These are phyloP conservation scores for Mucuna pruriens DNA, from an alignment of 306 rosid genomes.

Conservation along the genomic window DNA sequence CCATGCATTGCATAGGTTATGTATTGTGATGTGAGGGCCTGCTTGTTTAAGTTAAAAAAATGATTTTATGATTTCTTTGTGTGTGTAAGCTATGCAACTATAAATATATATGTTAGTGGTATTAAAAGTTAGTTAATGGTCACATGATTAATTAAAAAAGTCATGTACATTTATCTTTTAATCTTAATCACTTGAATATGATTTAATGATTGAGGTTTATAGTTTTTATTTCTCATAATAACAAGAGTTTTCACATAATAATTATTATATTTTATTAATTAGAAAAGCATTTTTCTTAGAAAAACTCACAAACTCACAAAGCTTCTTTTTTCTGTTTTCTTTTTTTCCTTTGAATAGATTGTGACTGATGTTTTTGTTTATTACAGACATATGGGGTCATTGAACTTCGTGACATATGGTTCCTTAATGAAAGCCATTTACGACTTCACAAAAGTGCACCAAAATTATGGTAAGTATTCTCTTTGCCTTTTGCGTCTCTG, in stretches of 20 bases:
- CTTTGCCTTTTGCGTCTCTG: background rate
- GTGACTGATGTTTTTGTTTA: slow-evolving; percentile 31
- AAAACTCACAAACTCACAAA: background rate
- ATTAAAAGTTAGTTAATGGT: background rate
- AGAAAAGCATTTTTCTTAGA: background rate
- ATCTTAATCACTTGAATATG: background rate
- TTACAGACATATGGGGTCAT: slow-evolving; percentile 83
- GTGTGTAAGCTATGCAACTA: too few species aligned
- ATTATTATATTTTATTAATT: background rate
- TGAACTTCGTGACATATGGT: slow-evolving; percentile 71
- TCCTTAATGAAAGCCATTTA: slow-evolving; percentile 75
- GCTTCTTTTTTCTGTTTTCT: background rate
- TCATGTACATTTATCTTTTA: background rate
- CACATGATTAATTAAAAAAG: background rate
- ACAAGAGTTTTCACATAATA: background rate
- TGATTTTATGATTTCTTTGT: too few species aligned
- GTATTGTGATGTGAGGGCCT: background rate
- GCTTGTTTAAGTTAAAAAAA: too few species aligned
- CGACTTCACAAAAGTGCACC: slow-evolving; percentile 68
- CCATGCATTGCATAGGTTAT: background rate
- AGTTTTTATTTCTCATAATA: background rate
- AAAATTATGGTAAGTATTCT: slow-evolving; percentile 71
- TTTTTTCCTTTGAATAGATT: slow-evolving; percentile 24
- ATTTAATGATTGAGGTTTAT: background rate
- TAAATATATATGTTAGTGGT: too few species aligned